phyloP scores from a whole-genome alignment of 108 stramenopile genomes.

The Chaetoceros tenuissimus region DNA sequence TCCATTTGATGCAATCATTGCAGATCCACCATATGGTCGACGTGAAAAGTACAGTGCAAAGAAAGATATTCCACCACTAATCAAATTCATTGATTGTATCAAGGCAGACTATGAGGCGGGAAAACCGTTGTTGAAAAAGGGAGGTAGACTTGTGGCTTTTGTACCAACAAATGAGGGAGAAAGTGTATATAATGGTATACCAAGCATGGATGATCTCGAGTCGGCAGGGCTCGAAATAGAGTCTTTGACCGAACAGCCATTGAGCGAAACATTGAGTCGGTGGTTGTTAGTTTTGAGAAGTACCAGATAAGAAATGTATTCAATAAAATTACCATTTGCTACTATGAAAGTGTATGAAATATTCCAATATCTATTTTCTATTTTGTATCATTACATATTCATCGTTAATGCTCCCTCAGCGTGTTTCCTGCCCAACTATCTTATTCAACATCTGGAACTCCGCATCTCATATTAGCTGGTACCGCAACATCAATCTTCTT shows the following conservation, averaged over 20 bases:
- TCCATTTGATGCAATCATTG: constrained; percentile 68
- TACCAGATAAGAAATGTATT: too few species aligned
- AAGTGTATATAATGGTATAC: constrained; percentile 29
- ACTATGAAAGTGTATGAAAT: too few species aligned
- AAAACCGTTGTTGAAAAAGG: constrained; percentile 37
- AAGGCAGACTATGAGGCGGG: constrained; percentile 24
- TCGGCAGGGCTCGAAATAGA: constrained; percentile 42
- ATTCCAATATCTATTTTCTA: too few species aligned
- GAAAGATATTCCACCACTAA: constrained; percentile 27
- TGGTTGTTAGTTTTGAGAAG: constrained; percentile 50
- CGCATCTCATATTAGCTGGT: constrained; percentile 83
- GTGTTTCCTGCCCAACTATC: too few species aligned
- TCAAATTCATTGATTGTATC: constrained; percentile 45
- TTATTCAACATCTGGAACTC: constrained; percentile 35
- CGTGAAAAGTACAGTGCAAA: constrained; percentile 34
- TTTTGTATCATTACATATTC: too few species aligned
- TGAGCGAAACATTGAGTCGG: constrained; percentile 58
- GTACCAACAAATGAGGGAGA: constrained; percentile 39
- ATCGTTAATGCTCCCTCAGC: too few species aligned
- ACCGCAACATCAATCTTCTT: constrained; percentile 76
- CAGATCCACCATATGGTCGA: constrained; percentile 79
- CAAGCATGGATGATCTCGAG: constrained; percentile 16
- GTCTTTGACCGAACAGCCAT: constrained; percentile 37
- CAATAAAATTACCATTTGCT: too few species aligned
- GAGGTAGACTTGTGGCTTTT: constrained; percentile 60